Conservation (phyloP, 768 basidiomycete species). For the Podaxis carcinomalis region DNA sequence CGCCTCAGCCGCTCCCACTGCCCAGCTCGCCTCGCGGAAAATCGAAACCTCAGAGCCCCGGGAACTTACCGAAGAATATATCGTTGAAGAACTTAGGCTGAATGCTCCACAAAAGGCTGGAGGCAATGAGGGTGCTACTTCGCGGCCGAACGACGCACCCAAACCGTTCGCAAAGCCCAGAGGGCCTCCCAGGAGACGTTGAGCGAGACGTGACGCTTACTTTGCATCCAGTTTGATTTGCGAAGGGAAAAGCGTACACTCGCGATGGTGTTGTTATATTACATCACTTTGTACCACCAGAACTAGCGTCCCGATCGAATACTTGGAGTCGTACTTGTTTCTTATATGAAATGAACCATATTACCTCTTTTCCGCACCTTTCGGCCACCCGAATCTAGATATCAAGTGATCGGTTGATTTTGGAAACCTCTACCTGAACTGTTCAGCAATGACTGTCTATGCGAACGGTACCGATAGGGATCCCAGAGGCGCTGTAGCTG, state of each 20-base stretch:
- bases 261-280: not conserved
- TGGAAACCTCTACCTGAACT: not conserved
- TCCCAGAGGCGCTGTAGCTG: slow-evolving; percentile 48
- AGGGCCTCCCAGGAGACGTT: slow-evolving; percentile 58
- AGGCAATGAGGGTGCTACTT: slow-evolving; percentile 7
- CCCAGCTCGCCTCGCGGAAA: slow-evolving; percentile 49
- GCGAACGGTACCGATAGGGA: not conserved
- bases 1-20: slow-evolving; percentile 34
- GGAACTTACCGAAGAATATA: slow-evolving; percentile 63
- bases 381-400: not conserved
- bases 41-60: slow-evolving; percentile 79
- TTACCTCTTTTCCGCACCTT: not conserved
- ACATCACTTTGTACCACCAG: not conserved
- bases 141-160: slow-evolving; percentile 24
- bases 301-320: not conserved
- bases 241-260: too few relatives aligned
- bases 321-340: not conserved
- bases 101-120: not conserved
- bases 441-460: not conserved
- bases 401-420: not conserved
- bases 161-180: slow-evolving; percentile 66
- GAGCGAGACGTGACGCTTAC: not conserved
- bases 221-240: not conserved
- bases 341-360: not conserved
- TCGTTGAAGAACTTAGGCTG: slow-evolving; percentile 55